phyloP scores from a whole-genome alignment of 2,329 filamentous ascomycete species.

The Aotearoamyces nothofagi region DNA sequence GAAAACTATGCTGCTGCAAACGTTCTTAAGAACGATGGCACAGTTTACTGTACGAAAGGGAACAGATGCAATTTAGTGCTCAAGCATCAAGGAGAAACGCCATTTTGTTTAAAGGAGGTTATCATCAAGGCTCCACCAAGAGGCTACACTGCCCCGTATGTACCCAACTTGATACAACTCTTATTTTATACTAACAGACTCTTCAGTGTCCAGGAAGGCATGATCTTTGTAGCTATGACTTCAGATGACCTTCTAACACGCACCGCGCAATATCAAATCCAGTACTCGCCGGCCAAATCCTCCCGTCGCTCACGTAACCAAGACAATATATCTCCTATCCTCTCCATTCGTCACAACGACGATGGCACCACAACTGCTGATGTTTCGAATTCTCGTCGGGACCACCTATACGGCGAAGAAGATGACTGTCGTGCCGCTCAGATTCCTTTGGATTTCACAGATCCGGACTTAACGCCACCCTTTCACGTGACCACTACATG shows the following conservation, averaged over 20 bases:
- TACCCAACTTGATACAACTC: background rate
- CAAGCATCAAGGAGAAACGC: constrained; percentile 62
- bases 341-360: constrained; percentile 37
- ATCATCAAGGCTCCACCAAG: constrained; percentile 71
- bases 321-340: constrained; percentile 20
- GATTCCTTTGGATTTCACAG: constrained; percentile 39
- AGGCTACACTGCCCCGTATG: constrained; percentile 78
- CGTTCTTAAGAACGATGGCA: constrained; percentile 65
- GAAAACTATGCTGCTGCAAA: constrained; percentile 56
- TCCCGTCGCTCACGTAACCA: constrained; percentile 12
- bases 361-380: constrained; percentile 30
- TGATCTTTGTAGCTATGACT: constrained; percentile 84
- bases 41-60: constrained; percentile 83
- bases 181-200: constrained; percentile 4
- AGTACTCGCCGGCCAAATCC: constrained; percentile 29
- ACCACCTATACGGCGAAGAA: constrained; percentile 25
- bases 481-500: constrained; percentile 43
- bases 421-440: constrained; percentile 32
- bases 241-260: constrained; percentile 58
- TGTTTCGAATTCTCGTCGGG: constrained; percentile 27
- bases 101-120: constrained; percentile 73
- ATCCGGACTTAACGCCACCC: constrained; percentile 26
- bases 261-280: constrained; percentile 62
- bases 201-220: constrained; percentile 68
- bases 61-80: constrained; percentile 78